Percentiles rank a stretch among this genome's conserved stretches.
phyloP scores from a whole-genome alignment of 331 rosid genomes.

The Rhamnella rubrinervis region DNA sequence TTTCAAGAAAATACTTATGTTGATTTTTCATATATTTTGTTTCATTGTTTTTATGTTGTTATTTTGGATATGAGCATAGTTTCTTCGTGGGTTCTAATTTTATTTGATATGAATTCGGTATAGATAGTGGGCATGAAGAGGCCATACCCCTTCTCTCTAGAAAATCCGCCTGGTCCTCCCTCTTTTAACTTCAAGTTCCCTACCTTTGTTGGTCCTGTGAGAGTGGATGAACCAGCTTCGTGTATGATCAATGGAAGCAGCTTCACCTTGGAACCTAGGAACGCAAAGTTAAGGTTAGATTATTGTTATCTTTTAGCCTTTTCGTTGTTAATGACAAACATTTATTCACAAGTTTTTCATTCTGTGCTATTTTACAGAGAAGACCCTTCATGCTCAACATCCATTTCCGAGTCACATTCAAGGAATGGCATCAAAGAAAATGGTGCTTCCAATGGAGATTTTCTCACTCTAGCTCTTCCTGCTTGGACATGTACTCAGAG shows the following conservation, averaged over 20 bases:
- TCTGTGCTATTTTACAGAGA: not conserved
- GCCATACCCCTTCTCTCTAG: slow-evolving; percentile 50
- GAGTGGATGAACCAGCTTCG: slow-evolving; percentile 3
- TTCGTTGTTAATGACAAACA: not conserved
- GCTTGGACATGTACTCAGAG: slow-evolving; percentile 18
- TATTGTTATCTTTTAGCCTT: not conserved
- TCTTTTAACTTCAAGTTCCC: slow-evolving; percentile 32
- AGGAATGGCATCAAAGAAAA: slow-evolving; percentile 39
- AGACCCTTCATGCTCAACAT: slow-evolving; percentile 4
- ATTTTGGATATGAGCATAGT: not conserved
- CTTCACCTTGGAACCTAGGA: not conserved
- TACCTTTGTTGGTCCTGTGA: slow-evolving; percentile 1
- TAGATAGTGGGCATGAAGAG: slow-evolving; percentile 69
- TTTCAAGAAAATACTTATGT: too few species aligned
- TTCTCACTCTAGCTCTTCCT: slow-evolving; percentile 65
- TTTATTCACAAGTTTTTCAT: slow-evolving; percentile 1
- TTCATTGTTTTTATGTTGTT: not conserved
- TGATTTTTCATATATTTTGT: not conserved
- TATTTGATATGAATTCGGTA: slow-evolving; percentile 16
- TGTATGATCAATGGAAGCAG: not conserved
- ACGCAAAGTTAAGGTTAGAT: slow-evolving; percentile 8
- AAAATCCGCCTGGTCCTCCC: slow-evolving; percentile 35
- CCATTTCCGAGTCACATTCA: slow-evolving; percentile 37
- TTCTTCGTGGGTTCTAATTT: not conserved
- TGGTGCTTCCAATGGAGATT: slow-evolving; percentile 43